phyloP scores from a whole-genome alignment of 2,329 filamentous ascomycete species.

The Colletotrichum filicis region DNA sequence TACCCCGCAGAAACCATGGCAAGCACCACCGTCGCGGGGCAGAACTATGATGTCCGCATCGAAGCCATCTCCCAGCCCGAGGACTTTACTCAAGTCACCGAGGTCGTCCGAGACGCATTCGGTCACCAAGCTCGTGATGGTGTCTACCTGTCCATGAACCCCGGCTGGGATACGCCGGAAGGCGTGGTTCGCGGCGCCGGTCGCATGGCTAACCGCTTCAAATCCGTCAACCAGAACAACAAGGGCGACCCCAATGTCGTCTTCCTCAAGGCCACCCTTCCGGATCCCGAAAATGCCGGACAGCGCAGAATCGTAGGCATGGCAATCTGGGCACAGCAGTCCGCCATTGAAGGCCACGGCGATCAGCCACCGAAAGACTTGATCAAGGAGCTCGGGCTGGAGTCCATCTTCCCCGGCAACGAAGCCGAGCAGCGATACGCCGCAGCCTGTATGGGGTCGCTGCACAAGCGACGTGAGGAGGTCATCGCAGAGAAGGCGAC shows the following conservation, averaged over 20 bases:
- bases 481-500: constrained; percentile 55
- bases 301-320: constrained; percentile 56
- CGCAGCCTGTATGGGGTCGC: constrained; percentile 53
- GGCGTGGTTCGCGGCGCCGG: constrained; percentile 50
- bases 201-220: constrained; percentile 55
- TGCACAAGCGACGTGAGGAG: constrained; percentile 55
- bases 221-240: constrained; percentile 49
- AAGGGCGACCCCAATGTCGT: constrained; percentile 59
- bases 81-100: constrained; percentile 42
- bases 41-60: constrained; percentile 35
- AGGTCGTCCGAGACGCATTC: constrained; percentile 50
- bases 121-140: constrained; percentile 61
- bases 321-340: constrained; percentile 66
- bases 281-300: constrained; percentile 41
- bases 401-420: constrained; percentile 54
- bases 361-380: constrained; percentile 50
- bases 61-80: constrained; percentile 41
- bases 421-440: constrained; percentile 58
- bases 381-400: constrained; percentile 42
- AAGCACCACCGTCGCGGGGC: constrained; percentile 3
- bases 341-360: constrained; percentile 59
- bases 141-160: constrained; percentile 63
- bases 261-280: constrained; percentile 64
- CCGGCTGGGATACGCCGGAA: constrained; percentile 63
- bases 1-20: constrained; percentile 18